phyloP scores from a whole-genome alignment of 2,329 filamentous ascomycete species.

The Colletotrichum gloeosporioides region DNA sequence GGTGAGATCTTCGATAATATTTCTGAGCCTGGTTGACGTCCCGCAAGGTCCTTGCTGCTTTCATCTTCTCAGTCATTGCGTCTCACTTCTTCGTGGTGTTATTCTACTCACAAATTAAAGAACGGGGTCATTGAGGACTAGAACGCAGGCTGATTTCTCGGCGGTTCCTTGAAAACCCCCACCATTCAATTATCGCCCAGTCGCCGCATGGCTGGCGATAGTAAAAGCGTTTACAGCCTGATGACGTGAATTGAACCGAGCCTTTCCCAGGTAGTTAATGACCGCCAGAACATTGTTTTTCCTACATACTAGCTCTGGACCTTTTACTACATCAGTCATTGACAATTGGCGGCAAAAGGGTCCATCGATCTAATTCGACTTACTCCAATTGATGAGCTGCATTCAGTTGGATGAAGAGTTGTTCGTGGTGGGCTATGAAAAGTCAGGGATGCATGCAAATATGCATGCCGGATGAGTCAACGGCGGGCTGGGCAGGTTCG shows the following conservation, averaged over 20 bases:
- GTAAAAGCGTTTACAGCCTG: no score
- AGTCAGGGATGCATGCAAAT: not conserved
- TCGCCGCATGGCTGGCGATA: no score
- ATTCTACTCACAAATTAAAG: not conserved
- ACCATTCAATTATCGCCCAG: no score
- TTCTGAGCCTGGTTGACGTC: not conserved
- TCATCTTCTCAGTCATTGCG: not conserved
- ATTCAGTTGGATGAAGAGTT: accelerated
- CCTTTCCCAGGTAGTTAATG: no score
- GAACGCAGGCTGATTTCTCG: no score
- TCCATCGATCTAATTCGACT: not conserved
- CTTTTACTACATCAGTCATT: no score
- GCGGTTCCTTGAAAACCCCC: no score
- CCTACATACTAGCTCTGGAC: no score
- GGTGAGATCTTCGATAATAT: not conserved
- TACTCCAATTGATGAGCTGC: not conserved
- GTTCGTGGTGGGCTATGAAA: not conserved
- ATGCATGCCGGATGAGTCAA: not conserved
- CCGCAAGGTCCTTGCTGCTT: not conserved
- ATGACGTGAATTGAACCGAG: no score
- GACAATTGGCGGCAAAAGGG: not conserved
- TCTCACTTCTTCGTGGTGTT: not conserved
- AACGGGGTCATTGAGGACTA: no score
- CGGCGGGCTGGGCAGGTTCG: not conserved
- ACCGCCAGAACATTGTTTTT: no score